Base-by-base conservation (phyloP, 192 early-diverging fungal genomes). In the Dissophora globulifera region DNA sequence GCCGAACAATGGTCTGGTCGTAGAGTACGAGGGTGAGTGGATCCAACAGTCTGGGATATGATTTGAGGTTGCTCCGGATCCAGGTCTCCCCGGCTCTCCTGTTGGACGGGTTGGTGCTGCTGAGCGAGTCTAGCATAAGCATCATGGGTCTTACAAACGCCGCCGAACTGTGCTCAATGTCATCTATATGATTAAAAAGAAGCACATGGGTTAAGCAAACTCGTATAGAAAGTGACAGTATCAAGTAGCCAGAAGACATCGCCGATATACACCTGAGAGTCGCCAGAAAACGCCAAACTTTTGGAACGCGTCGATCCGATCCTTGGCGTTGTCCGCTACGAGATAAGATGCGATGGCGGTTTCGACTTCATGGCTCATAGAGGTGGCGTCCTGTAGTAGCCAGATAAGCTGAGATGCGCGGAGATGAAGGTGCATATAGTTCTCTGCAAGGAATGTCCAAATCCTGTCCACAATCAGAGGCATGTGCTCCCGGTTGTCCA, bases 71-170 rank as follows among this genome's bases (percentile, higher is more conserved):
- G 45, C 83, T 86, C 31, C 89, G 80, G 35, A 93, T 85, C 91
- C 91, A 93, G 6, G 80, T 84, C 49, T 93, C 90, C 26, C 89
- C 91, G 15, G 83, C 85, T 27, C 88, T 80, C 31, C 82, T 80
- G 52, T 88, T 78, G 0, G 82, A 67, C 0, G 86, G 83, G 46
- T 81, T 83, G 25, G 81, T 67, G 29, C 85, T 86, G 27, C 81
- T 63, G 35, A 93, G 76, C 40, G 85, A 80, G 59, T 96, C 95
- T 9, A 96, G 69, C 48, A 93, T 86, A 9, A 96, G 59, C 61
- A 95, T 90, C 81, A 95, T 84, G 4, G 91, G 88, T 50, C 93
- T 78, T 1, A 89, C 82, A 71, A 95, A 95, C 1, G 82, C 78
- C 31, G 84, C 58, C 2, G 72, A 66, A 15, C 67, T 50, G 31